phyloP scores from a whole-genome alignment of 2,329 filamentous ascomycete species.

The Teratosphaeria epicoccoides region DNA sequence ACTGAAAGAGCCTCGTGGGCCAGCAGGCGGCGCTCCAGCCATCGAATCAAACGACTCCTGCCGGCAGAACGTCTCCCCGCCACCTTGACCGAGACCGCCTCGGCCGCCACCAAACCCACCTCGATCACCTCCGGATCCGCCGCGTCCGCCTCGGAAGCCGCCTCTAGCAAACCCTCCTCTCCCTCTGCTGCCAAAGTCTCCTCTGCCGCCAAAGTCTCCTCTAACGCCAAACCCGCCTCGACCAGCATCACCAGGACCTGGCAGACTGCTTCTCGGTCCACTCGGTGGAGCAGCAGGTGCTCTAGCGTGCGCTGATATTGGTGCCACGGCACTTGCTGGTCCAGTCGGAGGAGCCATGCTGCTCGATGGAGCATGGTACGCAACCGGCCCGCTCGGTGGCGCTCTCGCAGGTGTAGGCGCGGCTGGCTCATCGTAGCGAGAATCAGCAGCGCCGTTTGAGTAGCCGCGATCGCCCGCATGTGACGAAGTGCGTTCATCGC shows the following conservation, averaged over 20 bases:
- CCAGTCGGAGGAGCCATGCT: conserved; percentile 24
- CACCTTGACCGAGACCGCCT: conserved; percentile 11
- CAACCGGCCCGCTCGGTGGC: conserved; percentile 23
- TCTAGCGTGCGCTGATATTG: conserved; percentile 13
- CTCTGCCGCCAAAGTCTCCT: conserved; percentile 5
- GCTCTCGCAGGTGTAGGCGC: conserved; percentile 18
- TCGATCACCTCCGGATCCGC: conserved; percentile 21
- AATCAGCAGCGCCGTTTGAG: conserved; percentile 11
- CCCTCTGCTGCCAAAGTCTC: conserved; percentile 21
- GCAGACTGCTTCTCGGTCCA: conserved; percentile 15
- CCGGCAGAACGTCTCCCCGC: conserved; percentile 1
- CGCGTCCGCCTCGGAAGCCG: conserved; percentile 14
- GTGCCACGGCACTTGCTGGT: conserved; percentile 15
- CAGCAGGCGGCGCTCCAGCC: conserved; percentile 20
- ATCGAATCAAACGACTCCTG: not conserved
- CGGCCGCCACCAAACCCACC: conserved; percentile 17
- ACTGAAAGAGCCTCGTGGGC: conserved; percentile 23
- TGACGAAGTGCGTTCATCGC: conserved; percentile 4
- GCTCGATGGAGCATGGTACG: conserved; percentile 10
- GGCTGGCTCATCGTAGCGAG: conserved; percentile 20
- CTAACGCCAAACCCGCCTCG: conserved; percentile 11
- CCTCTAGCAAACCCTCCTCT: conserved; percentile 29
- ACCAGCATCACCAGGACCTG: conserved; percentile 10
- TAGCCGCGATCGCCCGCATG: conserved; percentile 22
- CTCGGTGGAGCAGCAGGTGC: conserved; percentile 18